These are phyloP conservation scores for Trypanosoma cruzi DNA, from an alignment of 208 protist genomes.

Conservation along the genomic window DNA sequence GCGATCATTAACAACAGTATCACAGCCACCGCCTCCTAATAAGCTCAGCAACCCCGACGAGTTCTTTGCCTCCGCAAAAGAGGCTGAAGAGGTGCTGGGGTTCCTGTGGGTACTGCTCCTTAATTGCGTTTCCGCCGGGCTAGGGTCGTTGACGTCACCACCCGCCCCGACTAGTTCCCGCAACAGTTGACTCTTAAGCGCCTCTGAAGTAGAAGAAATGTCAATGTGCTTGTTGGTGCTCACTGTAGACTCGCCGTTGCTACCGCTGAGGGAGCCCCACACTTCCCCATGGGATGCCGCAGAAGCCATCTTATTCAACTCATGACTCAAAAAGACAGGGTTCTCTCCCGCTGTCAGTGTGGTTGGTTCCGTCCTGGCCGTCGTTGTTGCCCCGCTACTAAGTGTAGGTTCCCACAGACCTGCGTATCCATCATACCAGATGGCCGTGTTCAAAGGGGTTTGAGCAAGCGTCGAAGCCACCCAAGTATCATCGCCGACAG, in stretches of 20 bases:
- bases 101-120: not conserved
- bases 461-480: constrained; percentile 4
- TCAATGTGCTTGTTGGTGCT: constrained; percentile 7
- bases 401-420: constrained; percentile 10
- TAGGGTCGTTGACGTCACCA: not conserved
- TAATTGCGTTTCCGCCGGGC: not conserved
- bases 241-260: not conserved
- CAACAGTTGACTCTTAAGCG: constrained; percentile 25
- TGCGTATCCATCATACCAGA: constrained; percentile 21
- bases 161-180: constrained; percentile 23
- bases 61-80: not conserved
- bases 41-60: constrained; percentile 5
- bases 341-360: not conserved
- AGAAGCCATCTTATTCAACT: not conserved
- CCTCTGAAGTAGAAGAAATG: constrained; percentile 10
- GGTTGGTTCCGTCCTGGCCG: not conserved
- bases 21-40: constrained; percentile 4
- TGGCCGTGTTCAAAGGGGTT: constrained; percentile 2
- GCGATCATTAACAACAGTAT: not conserved
- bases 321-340: constrained; percentile 3
- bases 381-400: not conserved
- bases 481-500: constrained; percentile 18
- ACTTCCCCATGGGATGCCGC: constrained; percentile 1
- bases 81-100: not conserved
- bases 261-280: constrained; percentile 13